Evolutionary conservation across 768 basidiomycete species (phyloP), one percentile per base, ranked within the genome.

Genomic region (Suillus sp.): DNA sequence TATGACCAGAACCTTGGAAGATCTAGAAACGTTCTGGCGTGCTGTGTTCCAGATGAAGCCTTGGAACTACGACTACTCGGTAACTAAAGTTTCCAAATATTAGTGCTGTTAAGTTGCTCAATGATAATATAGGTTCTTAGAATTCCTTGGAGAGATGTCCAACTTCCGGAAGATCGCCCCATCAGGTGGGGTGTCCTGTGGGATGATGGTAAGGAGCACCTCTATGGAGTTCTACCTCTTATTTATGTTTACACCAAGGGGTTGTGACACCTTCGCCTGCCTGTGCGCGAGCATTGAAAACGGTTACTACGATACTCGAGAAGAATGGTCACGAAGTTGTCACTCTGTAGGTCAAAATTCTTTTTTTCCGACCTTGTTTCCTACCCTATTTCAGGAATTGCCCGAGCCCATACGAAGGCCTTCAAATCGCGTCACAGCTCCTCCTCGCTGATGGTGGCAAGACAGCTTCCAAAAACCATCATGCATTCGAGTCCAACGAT

Each of bases 1-100:
- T 1, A 84, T 91, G 82, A 84, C 88, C 2, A 76, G 78, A 45
- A 86, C 78, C n/a, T 75, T 89, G 43, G 82, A 80, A 18, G 88
- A 90, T 70, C 72, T 91, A 42, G 81, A 83, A 57, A 84, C 86
- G 60, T 86, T 90, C 71, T 90, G 86, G 86, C 83, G 83, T 66
- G 79, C 85, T 16, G 78, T 90, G 9, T 78, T 89, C 25, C 75
- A 75, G 51, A 84, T 84, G 73, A 82, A 83, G 61, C 87, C 89
- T 18, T 90, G 88, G 87, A 78, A 80, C 18, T 89, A 90, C 64
- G 90, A 91, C 69, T 83, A 85, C 62, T 69, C 69, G 3, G 81
- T 81, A 62, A 70, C 72, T 62, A 25, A 32, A n/a, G 7, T 6
- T 11, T 38, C n/a, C 3, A 16, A 48, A 22, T 34, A 30, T 7